A percentile compares a stretch with the other conserved stretches of the same genome.
These are phyloP conservation scores for Yamadazyma triangularis DNA, from an alignment of 1,139 yeast species.

Conservation along the genomic window DNA sequence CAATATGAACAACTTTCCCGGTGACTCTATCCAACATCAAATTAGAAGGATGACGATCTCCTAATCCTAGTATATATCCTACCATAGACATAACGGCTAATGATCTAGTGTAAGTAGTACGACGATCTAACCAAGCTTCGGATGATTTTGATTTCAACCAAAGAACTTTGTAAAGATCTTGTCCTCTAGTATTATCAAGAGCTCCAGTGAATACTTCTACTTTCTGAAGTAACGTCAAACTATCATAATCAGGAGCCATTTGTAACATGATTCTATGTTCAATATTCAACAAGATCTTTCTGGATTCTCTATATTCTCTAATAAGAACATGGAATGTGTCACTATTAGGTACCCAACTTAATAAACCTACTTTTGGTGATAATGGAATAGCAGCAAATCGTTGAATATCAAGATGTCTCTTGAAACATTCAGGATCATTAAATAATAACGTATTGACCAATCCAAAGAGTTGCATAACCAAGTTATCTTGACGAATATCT, in stretches of 20 bases:
- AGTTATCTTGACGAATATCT: conserved; percentile 94
- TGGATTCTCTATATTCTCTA: conserved; percentile 85
- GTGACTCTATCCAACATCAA: conserved; percentile 91
- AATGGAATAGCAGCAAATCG: conserved; percentile 90
- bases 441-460: conserved; percentile 84
- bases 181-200: conserved; percentile 91
- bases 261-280: conserved; percentile 95
- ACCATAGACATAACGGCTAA: conserved; percentile 99
- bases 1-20: conserved; percentile 95
- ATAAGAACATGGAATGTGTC: conserved; percentile 95
- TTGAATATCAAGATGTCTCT: conserved; percentile 90
- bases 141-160: conserved; percentile 96
- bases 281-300: conserved; percentile 83
- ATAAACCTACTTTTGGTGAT: conserved; percentile 93
- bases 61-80: conserved; percentile 92
- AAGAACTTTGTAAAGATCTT: conserved; percentile 88
- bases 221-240: conserved; percentile 80
- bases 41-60: conserved; percentile 97
- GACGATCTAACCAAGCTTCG: conserved; percentile 95
- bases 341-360: conserved; percentile 97
- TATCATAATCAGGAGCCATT: conserved; percentile 98
- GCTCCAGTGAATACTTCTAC: conserved; percentile 97
- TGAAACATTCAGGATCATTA: conserved; percentile 93
- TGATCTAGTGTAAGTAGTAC: conserved; percentile 94
- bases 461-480: conserved; percentile 97